Evolutionary conservation across 371 early-diverging fungal species (phyloP).

Genomic region (Syncephalastrum monosporum): DNA sequence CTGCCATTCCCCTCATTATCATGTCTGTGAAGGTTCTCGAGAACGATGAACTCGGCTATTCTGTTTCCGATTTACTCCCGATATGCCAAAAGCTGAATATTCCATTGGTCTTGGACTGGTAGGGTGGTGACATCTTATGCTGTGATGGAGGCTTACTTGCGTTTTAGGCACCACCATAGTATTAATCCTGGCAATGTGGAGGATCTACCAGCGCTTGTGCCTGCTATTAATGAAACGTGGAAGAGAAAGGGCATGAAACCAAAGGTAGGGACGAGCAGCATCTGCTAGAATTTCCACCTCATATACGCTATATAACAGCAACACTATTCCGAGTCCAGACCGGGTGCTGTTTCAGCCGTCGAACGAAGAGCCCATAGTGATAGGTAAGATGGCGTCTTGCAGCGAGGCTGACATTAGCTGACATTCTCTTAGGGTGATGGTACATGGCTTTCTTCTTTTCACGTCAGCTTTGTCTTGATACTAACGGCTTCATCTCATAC

Average conservation of each 20-base stretch:
- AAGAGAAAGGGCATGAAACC: slow-evolving; percentile 39
- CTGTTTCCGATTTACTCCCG: slow-evolving; percentile 45
- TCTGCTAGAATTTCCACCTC: background rate
- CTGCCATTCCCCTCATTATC: background rate
- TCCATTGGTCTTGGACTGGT: slow-evolving; percentile 53
- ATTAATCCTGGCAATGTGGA: slow-evolving; percentile 33
- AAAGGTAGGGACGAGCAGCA: slow-evolving; percentile 24
- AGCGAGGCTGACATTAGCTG: background rate
- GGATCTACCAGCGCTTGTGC: slow-evolving; percentile 23
- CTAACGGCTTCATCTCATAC: background rate
- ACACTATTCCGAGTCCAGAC: slow-evolving; percentile 51
- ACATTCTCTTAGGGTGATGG: no score
- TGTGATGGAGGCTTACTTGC: background rate
- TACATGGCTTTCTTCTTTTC: no score
- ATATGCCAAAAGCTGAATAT: slow-evolving; percentile 39
- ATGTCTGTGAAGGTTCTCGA: slow-evolving; percentile 24
- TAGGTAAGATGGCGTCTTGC: slow-evolving; percentile 9
- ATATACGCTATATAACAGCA: slow-evolving; percentile 24
- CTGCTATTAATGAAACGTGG: slow-evolving; percentile 44
- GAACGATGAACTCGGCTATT: slow-evolving; percentile 50
- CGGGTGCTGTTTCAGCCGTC: slow-evolving; percentile 31
- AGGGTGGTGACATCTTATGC: slow-evolving; percentile 1
- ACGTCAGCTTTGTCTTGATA: no score
- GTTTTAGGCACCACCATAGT: slow-evolving; percentile 38
- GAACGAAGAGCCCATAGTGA: slow-evolving; percentile 51